A percentile compares a stretch with the other conserved stretches of the same genome.
Evolutionary conservation across 495 filamentous ascomycete species (phyloP).

Genomic region (Hypoxylon rickii): DNA sequence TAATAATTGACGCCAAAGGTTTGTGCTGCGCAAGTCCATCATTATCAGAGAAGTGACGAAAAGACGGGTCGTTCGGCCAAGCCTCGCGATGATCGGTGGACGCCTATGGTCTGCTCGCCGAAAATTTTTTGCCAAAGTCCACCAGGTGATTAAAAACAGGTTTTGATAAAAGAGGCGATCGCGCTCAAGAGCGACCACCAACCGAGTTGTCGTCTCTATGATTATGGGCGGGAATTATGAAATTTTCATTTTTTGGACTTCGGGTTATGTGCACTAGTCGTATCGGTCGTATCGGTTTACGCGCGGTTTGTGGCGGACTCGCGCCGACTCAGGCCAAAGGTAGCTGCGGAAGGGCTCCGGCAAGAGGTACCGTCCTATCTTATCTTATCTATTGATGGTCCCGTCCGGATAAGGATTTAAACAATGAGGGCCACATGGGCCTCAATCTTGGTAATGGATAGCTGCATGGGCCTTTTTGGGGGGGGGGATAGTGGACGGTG

Average conservation of each 20-base stretch:
- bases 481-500: too few relatives aligned
- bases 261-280: constrained; percentile 14
- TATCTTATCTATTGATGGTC: constrained; percentile 12
- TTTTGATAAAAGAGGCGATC: constrained; percentile 6
- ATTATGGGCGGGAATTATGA: too few relatives aligned
- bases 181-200: constrained; percentile 29
- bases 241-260: constrained; percentile 20
- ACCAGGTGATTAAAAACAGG: neutral
- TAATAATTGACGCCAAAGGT: constrained; percentile 38
- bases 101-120: constrained; percentile 2
- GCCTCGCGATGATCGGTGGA: neutral
- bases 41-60: constrained; percentile 32
- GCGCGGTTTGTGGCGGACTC: constrained; percentile 5
- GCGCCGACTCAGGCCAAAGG: neutral
- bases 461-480: too few relatives aligned
- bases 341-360: too few relatives aligned
- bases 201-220: constrained; percentile 6
- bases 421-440: too few relatives aligned
- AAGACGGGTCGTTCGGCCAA: constrained; percentile 10
- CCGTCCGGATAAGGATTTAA: constrained; percentile 12
- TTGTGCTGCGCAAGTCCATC: constrained; percentile 45
- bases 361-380: too few relatives aligned
- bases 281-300: constrained; percentile 33
- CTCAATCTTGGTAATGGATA: too few relatives aligned
- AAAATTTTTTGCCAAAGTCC: too few relatives aligned